Evolutionary conservation across 768 basidiomycete genomes (phyloP).

Genomic region (Lactifluus subvellereus): DNA sequence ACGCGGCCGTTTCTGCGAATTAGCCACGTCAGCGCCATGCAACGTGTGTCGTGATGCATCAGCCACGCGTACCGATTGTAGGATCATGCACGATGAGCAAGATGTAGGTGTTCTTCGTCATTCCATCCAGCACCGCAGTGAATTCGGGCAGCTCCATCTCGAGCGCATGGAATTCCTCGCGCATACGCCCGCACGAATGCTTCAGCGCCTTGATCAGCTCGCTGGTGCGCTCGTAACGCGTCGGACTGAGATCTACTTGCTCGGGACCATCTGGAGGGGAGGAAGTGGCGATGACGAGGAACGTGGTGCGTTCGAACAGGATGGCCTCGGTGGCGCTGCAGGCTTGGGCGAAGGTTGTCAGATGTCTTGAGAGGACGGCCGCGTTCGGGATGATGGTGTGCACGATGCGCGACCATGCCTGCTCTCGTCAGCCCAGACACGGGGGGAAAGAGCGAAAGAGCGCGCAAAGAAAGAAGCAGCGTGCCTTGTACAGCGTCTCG

Average conservation of each 20-base stretch:
- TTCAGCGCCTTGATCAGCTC: slow-evolving; percentile 97
- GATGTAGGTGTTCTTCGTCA: slow-evolving; percentile 92
- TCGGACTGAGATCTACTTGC: slow-evolving; percentile 49
- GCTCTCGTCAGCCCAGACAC: slow-evolving; percentile 8
- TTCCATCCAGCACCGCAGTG: slow-evolving; percentile 84
- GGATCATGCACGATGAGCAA: slow-evolving; percentile 86
- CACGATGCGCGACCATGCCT: slow-evolving; percentile 99
- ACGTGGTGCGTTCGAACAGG: slow-evolving; percentile 95
- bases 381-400: slow-evolving; percentile 92
- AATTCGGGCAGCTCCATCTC: slow-evolving; percentile 84
- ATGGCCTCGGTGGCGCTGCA: slow-evolving; percentile 92
- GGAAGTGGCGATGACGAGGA: slow-evolving; percentile 92
- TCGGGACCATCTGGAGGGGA: slow-evolving; percentile 38
- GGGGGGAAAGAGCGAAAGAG: background rate
- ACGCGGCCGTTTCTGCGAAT: slow-evolving; percentile 71
- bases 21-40: slow-evolving; percentile 9
- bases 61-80: slow-evolving; percentile 58
- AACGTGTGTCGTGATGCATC: no score
- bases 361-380: slow-evolving; percentile 78
- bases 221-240: slow-evolving; percentile 80
- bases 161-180: slow-evolving; percentile 79
- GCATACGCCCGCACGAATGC: slow-evolving; percentile 78
- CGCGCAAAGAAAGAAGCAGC: slow-evolving; percentile 8
- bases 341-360: slow-evolving; percentile 78
- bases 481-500: slow-evolving; percentile 90